Evolutionary conservation across 805 yeast species (phyloP).

Genomic region (Alloascoidea africana): DNA sequence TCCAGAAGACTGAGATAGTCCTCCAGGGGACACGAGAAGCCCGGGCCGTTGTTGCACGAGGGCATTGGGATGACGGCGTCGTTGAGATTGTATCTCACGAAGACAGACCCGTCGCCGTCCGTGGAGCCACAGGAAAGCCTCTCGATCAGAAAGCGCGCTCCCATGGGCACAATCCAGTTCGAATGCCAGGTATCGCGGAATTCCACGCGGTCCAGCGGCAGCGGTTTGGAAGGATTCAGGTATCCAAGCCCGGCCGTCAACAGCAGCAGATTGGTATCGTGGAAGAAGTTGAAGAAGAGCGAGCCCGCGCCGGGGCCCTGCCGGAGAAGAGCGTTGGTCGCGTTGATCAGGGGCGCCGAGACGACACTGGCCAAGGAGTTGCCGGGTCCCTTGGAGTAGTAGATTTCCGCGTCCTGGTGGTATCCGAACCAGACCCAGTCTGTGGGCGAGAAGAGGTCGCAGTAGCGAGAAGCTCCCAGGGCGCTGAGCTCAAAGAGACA

Average conservation of each 20-base stretch:
- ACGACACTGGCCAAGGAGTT: slow-evolving; percentile 22
- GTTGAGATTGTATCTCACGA: slow-evolving; percentile 32
- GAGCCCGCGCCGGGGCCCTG: slow-evolving; percentile 18
- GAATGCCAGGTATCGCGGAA: slow-evolving; percentile 33
- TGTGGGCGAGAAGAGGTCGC: slow-evolving; percentile 28
- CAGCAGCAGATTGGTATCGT: slow-evolving; percentile 41
- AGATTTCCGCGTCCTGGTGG: slow-evolving; percentile 23
- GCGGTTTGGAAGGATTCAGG: slow-evolving; percentile 21
- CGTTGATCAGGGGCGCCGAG: slow-evolving; percentile 32
- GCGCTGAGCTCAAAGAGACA: slow-evolving; percentile 38
- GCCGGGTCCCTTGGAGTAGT: slow-evolving; percentile 36
- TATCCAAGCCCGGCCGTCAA: slow-evolving; percentile 34
- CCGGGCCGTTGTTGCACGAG: slow-evolving; percentile 36
- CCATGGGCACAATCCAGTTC: slow-evolving; percentile 41
- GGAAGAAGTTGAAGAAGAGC: slow-evolving; percentile 32
- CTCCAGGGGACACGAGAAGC: slow-evolving; percentile 28
- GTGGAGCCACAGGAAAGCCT: slow-evolving; percentile 28
- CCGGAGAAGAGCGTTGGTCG: slow-evolving; percentile 28
- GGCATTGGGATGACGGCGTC: slow-evolving; percentile 40
- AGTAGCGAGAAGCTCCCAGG: slow-evolving; percentile 22
- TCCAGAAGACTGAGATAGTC: slow-evolving; percentile 14
- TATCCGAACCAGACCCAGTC: slow-evolving; percentile 31
- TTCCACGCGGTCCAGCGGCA: slow-evolving; percentile 28
- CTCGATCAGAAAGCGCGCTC: slow-evolving; percentile 36
- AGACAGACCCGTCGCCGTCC: slow-evolving; percentile 13